phyloP scores from a whole-genome alignment of 345 rosid species.

The Citrus maxima region DNA sequence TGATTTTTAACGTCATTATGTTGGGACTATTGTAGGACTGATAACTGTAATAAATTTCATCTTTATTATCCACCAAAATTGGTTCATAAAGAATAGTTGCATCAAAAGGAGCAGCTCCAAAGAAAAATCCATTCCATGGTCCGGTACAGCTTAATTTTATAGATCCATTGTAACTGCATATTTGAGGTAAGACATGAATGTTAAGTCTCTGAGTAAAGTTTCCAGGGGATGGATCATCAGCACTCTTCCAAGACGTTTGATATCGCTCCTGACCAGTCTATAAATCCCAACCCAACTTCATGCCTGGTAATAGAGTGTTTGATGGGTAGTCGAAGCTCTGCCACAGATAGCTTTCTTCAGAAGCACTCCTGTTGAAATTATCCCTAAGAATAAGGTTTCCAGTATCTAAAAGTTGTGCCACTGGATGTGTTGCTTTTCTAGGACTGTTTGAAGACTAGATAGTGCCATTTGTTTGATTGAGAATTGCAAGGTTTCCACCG shows the following conservation, averaged over 20 bases:
- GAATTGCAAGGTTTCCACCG: slow-evolving; percentile 28
- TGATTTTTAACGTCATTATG: neutral
- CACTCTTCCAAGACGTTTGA: slow-evolving; percentile 35
- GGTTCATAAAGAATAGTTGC: neutral
- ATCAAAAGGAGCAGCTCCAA: slow-evolving; percentile 21
- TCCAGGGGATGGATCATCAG: slow-evolving; percentile 35
- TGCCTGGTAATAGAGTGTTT: slow-evolving; percentile 9
- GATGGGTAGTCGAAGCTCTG: slow-evolving; percentile 39
- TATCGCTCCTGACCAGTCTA: neutral
- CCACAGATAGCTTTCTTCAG: slow-evolving; percentile 24
- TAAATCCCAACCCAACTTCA: slow-evolving; percentile 42
- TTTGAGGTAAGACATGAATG: slow-evolving; percentile 21
- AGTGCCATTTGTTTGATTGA: neutral
- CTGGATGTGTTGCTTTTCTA: slow-evolving; percentile 8
- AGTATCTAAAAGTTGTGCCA: slow-evolving; percentile 31
- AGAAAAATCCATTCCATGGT: slow-evolving; percentile 41
- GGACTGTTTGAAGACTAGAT: slow-evolving; percentile 35
- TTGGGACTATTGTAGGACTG: neutral
- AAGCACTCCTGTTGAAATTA: neutral
- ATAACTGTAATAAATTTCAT: slow-evolving; percentile 19
- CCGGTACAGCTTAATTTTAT: slow-evolving; percentile 15
- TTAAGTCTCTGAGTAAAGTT: slow-evolving; percentile 13
- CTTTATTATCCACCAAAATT: slow-evolving; percentile 4
- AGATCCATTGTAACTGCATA: neutral
- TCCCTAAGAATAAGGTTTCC: slow-evolving; percentile 46